These are phyloP conservation scores for Lactarius sanguifluus DNA, from an alignment of 768 basidiomycete species.

Conservation along the genomic window DNA sequence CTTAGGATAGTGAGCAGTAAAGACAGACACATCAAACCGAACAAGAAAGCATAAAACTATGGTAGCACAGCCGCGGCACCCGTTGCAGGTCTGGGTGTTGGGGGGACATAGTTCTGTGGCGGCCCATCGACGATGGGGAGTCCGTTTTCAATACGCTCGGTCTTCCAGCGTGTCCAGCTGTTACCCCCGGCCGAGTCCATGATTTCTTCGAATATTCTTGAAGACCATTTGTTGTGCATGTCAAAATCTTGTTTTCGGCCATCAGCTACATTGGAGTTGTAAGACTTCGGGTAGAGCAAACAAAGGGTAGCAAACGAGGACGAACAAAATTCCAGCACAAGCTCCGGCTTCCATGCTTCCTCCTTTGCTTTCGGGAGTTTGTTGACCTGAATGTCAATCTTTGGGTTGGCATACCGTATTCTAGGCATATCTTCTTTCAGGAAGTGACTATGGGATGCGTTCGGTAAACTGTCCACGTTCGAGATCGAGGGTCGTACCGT, in stretches of 20 bases:
- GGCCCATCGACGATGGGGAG: conserved; percentile 43
- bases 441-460: conserved; percentile 55
- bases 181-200: conserved; percentile 66
- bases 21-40: not conserved
- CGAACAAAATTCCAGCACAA: conserved; percentile 65
- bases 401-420: conserved; percentile 75
- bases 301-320: conserved; percentile 24
- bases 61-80: conserved; percentile 31
- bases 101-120: conserved; percentile 11
- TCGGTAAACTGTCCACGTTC: not conserved
- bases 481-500: conserved; percentile 45
- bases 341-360: conserved; percentile 60
- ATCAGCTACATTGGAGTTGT: conserved; percentile 41
- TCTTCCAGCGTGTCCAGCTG: conserved; percentile 57
- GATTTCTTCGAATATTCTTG: conserved; percentile 63
- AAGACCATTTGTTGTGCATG: conserved; percentile 69
- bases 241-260: conserved; percentile 50
- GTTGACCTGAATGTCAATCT: conserved; percentile 58
- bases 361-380: conserved; percentile 52
- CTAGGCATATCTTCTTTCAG: conserved; percentile 75
- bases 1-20: not conserved
- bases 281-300: not conserved
- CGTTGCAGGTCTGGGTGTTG: conserved; percentile 9
- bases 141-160: conserved; percentile 46
- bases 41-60: conserved; percentile 5